Evolutionary conservation across 495 filamentous ascomycete species (phyloP).

Genomic region (Cercophora samala): DNA sequence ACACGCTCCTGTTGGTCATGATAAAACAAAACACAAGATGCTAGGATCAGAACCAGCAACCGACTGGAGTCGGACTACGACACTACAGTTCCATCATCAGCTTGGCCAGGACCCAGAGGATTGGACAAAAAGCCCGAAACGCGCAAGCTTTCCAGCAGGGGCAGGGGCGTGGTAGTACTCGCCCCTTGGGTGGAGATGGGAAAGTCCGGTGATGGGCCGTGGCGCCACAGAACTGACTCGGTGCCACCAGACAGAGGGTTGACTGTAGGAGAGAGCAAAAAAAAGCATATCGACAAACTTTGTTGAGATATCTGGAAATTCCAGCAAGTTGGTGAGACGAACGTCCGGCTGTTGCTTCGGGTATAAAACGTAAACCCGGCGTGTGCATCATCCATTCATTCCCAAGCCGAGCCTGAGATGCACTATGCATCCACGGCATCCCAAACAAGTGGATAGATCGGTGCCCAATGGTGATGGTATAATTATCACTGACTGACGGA

Average conservation of each 20-base stretch:
- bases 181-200: not conserved
- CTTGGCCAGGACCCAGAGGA: not conserved
- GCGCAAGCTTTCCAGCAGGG: not conserved
- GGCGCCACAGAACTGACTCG: not conserved
- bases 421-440: not conserved
- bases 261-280: not conserved
- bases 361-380: not conserved
- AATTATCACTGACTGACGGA: too few relatives aligned
- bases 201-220: not conserved
- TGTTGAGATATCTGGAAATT: not conserved
- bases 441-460: not conserved
- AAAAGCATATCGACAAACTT: not conserved
- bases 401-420: not conserved
- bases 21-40: not conserved
- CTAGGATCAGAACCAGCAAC: slow-evolving; percentile 1
- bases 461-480: not conserved
- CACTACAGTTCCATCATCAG: slow-evolving; percentile 3
- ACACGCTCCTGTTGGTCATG: too few relatives aligned
- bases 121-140: not conserved
- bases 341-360: not conserved
- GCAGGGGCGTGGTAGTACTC: not conserved
- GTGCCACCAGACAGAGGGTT: not conserved
- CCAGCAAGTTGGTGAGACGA: not conserved
- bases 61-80: not conserved
- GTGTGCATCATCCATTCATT: not conserved